These are phyloP conservation scores for Cokeromyces recurvatus DNA, from an alignment of 371 early-diverging fungal species.

Conservation along the genomic window DNA sequence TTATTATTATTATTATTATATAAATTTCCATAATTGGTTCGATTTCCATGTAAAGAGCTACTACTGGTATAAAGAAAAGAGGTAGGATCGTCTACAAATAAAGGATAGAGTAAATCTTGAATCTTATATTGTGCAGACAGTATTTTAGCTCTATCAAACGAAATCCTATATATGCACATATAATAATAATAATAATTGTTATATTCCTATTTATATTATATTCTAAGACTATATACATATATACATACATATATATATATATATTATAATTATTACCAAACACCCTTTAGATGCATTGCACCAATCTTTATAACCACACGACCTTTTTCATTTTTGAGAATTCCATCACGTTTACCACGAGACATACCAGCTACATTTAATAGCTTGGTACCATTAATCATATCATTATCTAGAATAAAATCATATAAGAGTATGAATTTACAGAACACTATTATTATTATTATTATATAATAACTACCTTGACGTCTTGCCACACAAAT, in stretches of 20 bases:
- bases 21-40: not conserved
- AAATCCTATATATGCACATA: conserved; percentile 46
- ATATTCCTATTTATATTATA: too few relatives aligned
- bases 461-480: conserved; percentile 40
- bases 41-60: conserved; percentile 10
- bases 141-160: conserved; percentile 64
- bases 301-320: conserved; percentile 83
- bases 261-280: conserved; percentile 54
- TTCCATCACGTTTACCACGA: conserved; percentile 84
- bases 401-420: conserved; percentile 60
- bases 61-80: conserved; percentile 26
- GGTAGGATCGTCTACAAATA: conserved; percentile 70
- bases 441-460: not conserved
- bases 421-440: not conserved
- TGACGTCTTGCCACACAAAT: conserved; percentile 78
- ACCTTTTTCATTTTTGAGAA: conserved; percentile 81
- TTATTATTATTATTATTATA: not conserved
- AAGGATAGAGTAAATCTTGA: conserved; percentile 63
- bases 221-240: not conserved
- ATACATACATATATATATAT: too few relatives aligned
- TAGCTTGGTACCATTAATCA: conserved; percentile 84
- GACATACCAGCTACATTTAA: conserved; percentile 85
- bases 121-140: conserved; percentile 70
- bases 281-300: conserved; percentile 84
- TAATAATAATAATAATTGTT: not conserved